Percentiles rank a stretch among this genome's conserved stretches.
These are phyloP conservation scores for Tilletia caries DNA, from an alignment of 1,284 basidiomycete species.

Conservation along the genomic window DNA sequence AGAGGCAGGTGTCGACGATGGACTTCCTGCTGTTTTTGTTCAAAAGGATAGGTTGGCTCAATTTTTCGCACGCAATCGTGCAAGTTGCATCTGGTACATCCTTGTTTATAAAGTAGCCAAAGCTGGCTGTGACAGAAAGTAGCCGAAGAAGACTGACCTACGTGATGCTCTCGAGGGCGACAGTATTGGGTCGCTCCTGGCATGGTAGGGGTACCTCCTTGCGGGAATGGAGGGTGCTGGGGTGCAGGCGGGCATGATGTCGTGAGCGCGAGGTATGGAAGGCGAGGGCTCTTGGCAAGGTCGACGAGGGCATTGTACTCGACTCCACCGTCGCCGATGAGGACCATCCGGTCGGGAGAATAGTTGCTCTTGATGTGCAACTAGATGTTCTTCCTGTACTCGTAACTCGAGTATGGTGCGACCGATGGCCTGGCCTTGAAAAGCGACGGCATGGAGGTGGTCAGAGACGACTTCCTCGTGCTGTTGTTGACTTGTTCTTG, in stretches of 20 bases:
- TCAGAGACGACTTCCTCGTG: slow-evolving; percentile 98
- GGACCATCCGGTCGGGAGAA: slow-evolving; percentile 96
- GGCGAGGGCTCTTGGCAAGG: slow-evolving; percentile 87
- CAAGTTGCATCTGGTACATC: no score
- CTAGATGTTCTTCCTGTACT: slow-evolving; percentile 79
- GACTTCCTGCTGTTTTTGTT: no score
- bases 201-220: no score
- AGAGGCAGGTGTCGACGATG: no score
- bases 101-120: slow-evolving; percentile 87
- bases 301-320: slow-evolving; percentile 89
- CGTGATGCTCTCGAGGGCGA: slow-evolving; percentile 59
- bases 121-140: slow-evolving; percentile 82
- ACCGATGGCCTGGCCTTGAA: slow-evolving; percentile 90
- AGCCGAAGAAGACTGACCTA: slow-evolving; percentile 84
- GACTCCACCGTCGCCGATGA: slow-evolving; percentile 93
- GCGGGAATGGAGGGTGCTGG: no score
- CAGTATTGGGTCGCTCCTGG: no score
- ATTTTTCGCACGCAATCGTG: no score
- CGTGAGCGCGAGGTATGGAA: slow-evolving; percentile 79
- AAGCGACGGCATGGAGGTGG: slow-evolving; percentile 93
- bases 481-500: slow-evolving; percentile 99
- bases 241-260: no score
- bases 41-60: no score
- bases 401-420: slow-evolving; percentile 97
- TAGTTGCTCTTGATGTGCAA: slow-evolving; percentile 97